Conservation (phyloP, 768 basidiomycete species). For the Pisolithus sp. region DNA sequence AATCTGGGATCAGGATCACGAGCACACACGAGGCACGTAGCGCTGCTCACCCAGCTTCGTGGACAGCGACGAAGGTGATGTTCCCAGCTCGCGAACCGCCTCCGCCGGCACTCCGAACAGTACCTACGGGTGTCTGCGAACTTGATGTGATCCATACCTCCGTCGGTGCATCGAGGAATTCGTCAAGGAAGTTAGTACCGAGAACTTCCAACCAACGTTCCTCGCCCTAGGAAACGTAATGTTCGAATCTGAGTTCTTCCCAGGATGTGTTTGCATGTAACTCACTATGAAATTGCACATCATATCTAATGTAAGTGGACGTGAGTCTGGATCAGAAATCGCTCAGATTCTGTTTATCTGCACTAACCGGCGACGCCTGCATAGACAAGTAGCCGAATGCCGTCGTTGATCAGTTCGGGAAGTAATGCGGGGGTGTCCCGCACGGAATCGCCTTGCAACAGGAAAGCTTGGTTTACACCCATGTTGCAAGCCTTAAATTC, state of each 20-base stretch:
- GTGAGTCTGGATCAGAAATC: neutral
- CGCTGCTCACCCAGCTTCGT: conserved; percentile 68
- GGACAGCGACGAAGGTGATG: conserved; percentile 71
- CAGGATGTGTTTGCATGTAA: conserved; percentile 1
- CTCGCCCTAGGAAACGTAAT: conserved; percentile 47
- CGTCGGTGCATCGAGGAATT: conserved; percentile 46
- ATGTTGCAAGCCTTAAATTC: conserved; percentile 70
- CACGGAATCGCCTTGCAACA: conserved; percentile 78
- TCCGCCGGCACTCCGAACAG: conserved; percentile 65
- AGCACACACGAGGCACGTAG: neutral
- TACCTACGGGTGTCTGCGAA: conserved; percentile 55
- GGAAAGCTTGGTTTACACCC: conserved; percentile 77
- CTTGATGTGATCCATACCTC: conserved; percentile 51
- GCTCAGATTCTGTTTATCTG: neutral
- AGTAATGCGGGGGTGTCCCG: conserved; percentile 76
- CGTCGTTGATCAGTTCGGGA: conserved; percentile 74
- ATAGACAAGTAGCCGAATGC: conserved; percentile 81
- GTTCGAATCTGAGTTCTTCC: neutral
- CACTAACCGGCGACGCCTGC: conserved; percentile 75
- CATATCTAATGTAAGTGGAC: conserved; percentile 45
- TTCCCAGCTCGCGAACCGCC: conserved; percentile 68
- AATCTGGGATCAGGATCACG: neutral
- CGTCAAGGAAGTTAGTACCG: conserved; percentile 52
- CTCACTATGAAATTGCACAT: conserved; percentile 82
- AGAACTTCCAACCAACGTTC: conserved; percentile 67